Conservation (phyloP, 2,329 filamentous ascomycete species). For the Cladosporium sp. region DNA sequence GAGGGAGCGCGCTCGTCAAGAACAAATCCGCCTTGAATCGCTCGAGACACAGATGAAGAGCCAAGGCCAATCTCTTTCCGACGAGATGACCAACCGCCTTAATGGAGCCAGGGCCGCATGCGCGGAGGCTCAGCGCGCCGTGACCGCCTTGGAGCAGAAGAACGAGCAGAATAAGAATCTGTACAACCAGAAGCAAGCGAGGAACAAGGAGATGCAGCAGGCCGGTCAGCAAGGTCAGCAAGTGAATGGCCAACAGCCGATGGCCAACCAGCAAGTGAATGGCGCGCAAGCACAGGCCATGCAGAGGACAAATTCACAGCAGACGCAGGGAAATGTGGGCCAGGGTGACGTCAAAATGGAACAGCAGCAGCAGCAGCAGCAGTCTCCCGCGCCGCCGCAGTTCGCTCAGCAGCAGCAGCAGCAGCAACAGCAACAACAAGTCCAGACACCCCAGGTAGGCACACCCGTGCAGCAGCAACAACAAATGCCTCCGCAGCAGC, state of each 20-base stretch:
- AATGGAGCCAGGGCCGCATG: slow-evolving; percentile 6
- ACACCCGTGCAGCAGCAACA: slow-evolving; percentile 19
- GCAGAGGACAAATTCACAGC: slow-evolving; percentile 20
- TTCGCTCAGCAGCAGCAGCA: background rate
- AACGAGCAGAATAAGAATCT: slow-evolving; percentile 17
- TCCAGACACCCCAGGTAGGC: slow-evolving; percentile 5
- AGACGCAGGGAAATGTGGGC: slow-evolving; percentile 13
- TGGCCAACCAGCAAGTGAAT: slow-evolving; percentile 17
- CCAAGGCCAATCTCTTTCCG: background rate
- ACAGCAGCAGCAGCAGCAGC: slow-evolving; percentile 13
- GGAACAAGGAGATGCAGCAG: slow-evolving; percentile 22
- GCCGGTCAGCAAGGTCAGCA: slow-evolving; percentile 20
- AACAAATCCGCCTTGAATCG: slow-evolving; percentile 6
- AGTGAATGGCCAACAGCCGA: slow-evolving; percentile 5
- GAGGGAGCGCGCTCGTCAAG: slow-evolving; percentile 13
- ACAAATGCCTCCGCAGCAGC: slow-evolving; percentile 16
- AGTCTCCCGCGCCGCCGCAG: slow-evolving; percentile 15
- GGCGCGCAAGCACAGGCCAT: slow-evolving; percentile 18
- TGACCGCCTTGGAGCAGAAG: slow-evolving; percentile 16
- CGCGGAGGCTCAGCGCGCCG: background rate
- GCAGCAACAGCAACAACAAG: background rate
- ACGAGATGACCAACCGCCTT: slow-evolving; percentile 4
- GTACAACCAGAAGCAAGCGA: slow-evolving; percentile 16
- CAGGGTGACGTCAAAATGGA: slow-evolving; percentile 24
- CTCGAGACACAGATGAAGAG: slow-evolving; percentile 13